These are phyloP conservation scores for Phytopythium litorale DNA, from an alignment of 352 stramenopile species.

Conservation along the genomic window DNA sequence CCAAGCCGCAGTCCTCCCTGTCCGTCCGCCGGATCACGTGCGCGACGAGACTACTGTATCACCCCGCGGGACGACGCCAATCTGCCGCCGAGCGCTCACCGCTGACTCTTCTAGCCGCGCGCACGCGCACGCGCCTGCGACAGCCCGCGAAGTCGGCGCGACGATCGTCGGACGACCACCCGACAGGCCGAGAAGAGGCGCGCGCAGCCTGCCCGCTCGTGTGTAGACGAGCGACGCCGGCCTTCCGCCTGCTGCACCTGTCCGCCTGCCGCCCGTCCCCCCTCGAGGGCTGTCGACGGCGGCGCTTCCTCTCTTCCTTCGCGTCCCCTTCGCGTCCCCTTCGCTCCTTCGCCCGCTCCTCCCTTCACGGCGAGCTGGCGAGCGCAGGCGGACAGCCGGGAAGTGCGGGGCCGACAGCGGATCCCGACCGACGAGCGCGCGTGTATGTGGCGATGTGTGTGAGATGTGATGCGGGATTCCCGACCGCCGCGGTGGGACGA, in stretches of 20 bases:
- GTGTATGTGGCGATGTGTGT: not conserved
- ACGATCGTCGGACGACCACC: constrained; percentile 3
- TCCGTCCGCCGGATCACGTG: not conserved
- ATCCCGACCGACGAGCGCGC: too few relatives aligned
- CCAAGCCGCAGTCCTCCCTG: not conserved
- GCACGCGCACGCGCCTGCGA: not conserved
- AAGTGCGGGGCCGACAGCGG: too few relatives aligned
- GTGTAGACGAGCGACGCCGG: not conserved
- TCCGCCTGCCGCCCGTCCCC: too few relatives aligned
- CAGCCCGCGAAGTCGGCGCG: not conserved
- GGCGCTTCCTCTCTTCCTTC: too few relatives aligned
- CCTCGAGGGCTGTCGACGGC: not conserved
- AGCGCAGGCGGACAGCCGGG: too few relatives aligned
- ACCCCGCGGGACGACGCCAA: not conserved
- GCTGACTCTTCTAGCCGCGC: not conserved
- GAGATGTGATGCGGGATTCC: not conserved
- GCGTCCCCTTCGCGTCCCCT: too few relatives aligned
- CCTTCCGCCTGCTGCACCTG: not conserved
- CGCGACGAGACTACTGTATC: not conserved
- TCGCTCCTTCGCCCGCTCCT: too few relatives aligned
- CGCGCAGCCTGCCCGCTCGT: not conserved
- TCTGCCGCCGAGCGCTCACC: not conserved
- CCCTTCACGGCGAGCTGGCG: too few relatives aligned
- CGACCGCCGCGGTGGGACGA: not conserved
- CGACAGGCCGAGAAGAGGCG: not conserved